Evolutionary conservation across 2,329 filamentous ascomycete species (phyloP).

Genomic region (Chaetomium olivaceum): DNA sequence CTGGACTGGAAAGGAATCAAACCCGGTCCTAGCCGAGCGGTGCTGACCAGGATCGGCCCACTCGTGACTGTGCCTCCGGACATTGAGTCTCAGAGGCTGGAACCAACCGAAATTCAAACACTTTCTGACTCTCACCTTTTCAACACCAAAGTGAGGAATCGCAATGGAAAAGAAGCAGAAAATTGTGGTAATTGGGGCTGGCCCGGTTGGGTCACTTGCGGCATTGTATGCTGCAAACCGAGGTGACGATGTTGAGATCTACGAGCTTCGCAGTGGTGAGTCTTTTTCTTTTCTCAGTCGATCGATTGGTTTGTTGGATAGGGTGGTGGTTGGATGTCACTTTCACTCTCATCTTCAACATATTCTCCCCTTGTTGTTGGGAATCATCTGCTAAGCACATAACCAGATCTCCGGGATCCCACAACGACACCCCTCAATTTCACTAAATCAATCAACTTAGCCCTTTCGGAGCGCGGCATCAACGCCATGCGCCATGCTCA

Average conservation of each 20-base stretch:
- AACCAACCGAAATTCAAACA: not conserved
- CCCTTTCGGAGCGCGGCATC: conserved; percentile 90
- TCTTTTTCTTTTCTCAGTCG: conserved; percentile 19
- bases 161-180: conserved; percentile 56
- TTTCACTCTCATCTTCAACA: not conserved
- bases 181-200: conserved; percentile 83
- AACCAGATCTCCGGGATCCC: conserved; percentile 78
- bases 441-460: conserved; percentile 97
- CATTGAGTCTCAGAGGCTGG: not conserved
- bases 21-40: conserved; percentile 26
- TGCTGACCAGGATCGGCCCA: conserved; percentile 10
- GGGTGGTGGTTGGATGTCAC: not conserved
- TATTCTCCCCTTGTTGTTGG: not conserved
- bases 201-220: conserved; percentile 88
- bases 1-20: not conserved
- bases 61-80: not conserved
- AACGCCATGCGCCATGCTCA: conserved; percentile 76
- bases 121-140: not conserved
- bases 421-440: conserved; percentile 87
- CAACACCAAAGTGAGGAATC: not conserved
- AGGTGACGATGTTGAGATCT: conserved; percentile 88
- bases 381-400: conserved; percentile 12
- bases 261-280: conserved; percentile 85
- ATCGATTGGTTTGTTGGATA: not conserved
- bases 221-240: conserved; percentile 88